Evolutionary conservation across 202 grass and related monocot species (phyloP).

Genomic region (Elaeis oleifera): DNA sequence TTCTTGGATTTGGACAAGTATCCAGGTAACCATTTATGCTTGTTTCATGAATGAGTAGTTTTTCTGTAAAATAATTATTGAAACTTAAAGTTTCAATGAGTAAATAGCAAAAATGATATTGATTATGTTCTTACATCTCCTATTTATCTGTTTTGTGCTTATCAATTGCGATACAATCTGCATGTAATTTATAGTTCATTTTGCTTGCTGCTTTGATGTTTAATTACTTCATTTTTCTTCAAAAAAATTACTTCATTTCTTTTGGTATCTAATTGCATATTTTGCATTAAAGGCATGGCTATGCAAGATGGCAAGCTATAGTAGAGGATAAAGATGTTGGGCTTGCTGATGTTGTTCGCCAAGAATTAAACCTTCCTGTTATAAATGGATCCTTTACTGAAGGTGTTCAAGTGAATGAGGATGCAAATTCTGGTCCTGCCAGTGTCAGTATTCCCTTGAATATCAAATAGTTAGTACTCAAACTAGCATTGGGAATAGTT

Average conservation of each 20-base stretch:
- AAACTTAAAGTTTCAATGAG: no score
- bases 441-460: slow-evolving; percentile 16
- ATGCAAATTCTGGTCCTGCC: slow-evolving; percentile 30
- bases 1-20: no score
- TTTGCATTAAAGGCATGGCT: slow-evolving; percentile 67
- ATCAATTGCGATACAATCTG: no score
- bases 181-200: no score
- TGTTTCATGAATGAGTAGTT: no score
- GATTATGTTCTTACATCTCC: no score
- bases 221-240: neutral
- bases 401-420: slow-evolving; percentile 37
- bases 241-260: neutral
- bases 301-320: slow-evolving; percentile 95
- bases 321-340: slow-evolving; percentile 71
- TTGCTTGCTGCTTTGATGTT: neutral
- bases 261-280: slow-evolving; percentile 1
- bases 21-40: no score
- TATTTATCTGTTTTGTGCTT: no score
- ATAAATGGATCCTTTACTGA: slow-evolving; percentile 31
- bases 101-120: no score
- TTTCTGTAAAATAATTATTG: no score
- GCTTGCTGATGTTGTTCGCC: slow-evolving; percentile 64
- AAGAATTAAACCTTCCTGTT: slow-evolving; percentile 65
- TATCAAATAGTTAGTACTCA: slow-evolving; percentile 13
- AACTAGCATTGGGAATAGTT: slow-evolving; percentile 6